Base-by-base conservation (phyloP, 164 flowering plant genomes). In the Magnolia kwangsiensis region DNA sequence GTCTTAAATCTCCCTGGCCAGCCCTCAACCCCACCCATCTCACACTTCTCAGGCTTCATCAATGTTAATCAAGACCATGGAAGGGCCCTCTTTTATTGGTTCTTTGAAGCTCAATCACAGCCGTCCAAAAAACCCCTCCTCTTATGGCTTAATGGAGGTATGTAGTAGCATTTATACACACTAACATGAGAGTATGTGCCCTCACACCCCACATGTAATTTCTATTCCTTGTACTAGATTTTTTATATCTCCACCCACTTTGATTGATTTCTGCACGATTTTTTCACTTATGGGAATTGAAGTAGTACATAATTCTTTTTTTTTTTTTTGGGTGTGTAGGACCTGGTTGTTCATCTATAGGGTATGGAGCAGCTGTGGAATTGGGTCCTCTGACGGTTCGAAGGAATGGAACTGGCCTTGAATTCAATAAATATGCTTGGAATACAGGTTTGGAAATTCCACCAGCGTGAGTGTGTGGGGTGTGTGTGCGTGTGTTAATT, bases 301-400 rank as follows among this genome's bases (percentile, higher is more conserved):
- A 37, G 45, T 8, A 55, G 61, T 10, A 16, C 13, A 11, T 55
- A 55, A 11, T 55, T 55, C 61, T 55, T 16, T 11, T 55, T 55
- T 16, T 55, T 16, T 11, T 55, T 55, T 16, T 55, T 55, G 61
- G 61, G 61, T 55, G 61, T 70, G 78, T 66, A 91, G 96, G 96
- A 63, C 96, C 96, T 76, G 96, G 96, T n/a, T 92, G 96, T 80
- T 90, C 94, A 20, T 92, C 96, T 14, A 77, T 92, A 74, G 96
- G 90, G 49, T 89, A 88, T 81, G 96, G 96, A 50, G 92, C 94
- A 58, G 90, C 89, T 69, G 84, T 74, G 49, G 94, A 92, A 78
- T 77, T 89, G 78, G 96, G 96, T 50, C 96, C 94, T 84, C 80
- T 91, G 27, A 78, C 79, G 78, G 88, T 89, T 29, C 72, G 74